Conservation (phyloP, 1,139 yeast genomes). For the Geotrichum restrictum region DNA sequence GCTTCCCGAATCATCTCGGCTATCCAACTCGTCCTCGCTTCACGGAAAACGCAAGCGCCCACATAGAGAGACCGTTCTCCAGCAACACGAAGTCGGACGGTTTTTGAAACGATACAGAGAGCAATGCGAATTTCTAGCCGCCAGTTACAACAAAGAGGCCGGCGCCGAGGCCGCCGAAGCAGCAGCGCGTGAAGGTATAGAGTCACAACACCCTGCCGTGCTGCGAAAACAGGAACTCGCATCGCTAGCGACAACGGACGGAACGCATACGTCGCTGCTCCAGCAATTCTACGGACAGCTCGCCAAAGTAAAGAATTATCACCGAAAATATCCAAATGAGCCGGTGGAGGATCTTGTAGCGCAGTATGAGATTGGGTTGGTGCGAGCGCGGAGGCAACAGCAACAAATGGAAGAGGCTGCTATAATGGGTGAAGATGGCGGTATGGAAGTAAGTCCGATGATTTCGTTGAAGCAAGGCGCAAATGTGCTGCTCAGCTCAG, state of each 20-base stretch:
- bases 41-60: conserved; percentile 39
- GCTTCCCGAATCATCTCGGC: conserved; percentile 37
- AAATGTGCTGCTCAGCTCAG: conserved; percentile 31
- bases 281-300: conserved; percentile 46
- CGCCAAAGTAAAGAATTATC: conserved; percentile 37
- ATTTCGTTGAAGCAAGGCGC: conserved; percentile 18
- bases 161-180: conserved; percentile 22
- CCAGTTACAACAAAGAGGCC: conserved; percentile 1
- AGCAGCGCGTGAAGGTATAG: conserved; percentile 9
- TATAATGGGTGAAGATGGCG: conserved; percentile 17
- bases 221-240: conserved; percentile 23
- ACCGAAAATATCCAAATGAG: conserved; percentile 37
- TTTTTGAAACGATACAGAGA: conserved; percentile 50
- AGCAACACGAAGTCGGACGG: conserved; percentile 63
- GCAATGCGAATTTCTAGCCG: conserved; percentile 36
- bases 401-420: conserved; percentile 18
- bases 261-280: conserved; percentile 32
- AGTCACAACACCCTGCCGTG: conserved; percentile 20
- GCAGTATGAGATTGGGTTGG: conserved; percentile 38
- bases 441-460: conserved; percentile 26
- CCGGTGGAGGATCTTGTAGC: conserved; percentile 39
- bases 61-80: conserved; percentile 49
- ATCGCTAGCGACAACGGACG: conserved; percentile 10
- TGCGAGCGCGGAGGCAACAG: conserved; percentile 18
- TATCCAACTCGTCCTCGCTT: conserved; percentile 30